These are phyloP conservation scores for Pseudogymnoascus sp. DNA, from an alignment of 2,329 filamentous ascomycete species.

Conservation along the genomic window DNA sequence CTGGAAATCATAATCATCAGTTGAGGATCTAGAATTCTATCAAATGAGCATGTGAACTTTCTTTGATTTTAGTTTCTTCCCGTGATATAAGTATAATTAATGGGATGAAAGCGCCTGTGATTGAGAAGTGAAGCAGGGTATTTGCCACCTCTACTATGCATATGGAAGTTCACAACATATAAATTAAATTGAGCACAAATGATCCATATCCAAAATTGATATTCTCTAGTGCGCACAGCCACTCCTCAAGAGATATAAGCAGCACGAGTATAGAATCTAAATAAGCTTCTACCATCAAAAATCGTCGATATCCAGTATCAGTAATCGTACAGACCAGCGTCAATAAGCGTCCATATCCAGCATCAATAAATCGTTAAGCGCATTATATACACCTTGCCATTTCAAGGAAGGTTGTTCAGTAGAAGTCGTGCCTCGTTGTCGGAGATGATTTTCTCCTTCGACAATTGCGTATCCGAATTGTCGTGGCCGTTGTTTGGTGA, in stretches of 20 bases:
- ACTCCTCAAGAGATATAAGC: neutral
- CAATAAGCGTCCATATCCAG: neutral
- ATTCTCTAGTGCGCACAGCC: neutral
- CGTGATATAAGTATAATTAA: neutral
- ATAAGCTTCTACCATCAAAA: constrained; percentile 6
- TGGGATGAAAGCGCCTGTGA: neutral
- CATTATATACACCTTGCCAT: neutral
- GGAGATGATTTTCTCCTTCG: neutral
- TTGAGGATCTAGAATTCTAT: neutral
- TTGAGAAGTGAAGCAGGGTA: neutral
- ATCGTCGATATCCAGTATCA: constrained; percentile 7
- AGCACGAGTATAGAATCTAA: constrained; percentile 1
- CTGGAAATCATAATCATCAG: neutral
- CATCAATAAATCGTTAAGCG: constrained; percentile 5
- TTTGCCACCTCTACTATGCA: neutral
- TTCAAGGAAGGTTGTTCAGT: neutral
- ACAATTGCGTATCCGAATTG: neutral
- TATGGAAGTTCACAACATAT: neutral
- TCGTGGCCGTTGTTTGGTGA: constrained; percentile 15
- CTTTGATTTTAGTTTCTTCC: neutral
- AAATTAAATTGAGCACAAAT: neutral
- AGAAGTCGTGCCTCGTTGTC: constrained; percentile 4
- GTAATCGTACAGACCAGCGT: constrained; percentile 5
- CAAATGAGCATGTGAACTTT: neutral
- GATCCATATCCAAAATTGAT: neutral